phyloP scores from a whole-genome alignment of 2,329 filamentous ascomycete species.

The Epichloe gansuensis region DNA sequence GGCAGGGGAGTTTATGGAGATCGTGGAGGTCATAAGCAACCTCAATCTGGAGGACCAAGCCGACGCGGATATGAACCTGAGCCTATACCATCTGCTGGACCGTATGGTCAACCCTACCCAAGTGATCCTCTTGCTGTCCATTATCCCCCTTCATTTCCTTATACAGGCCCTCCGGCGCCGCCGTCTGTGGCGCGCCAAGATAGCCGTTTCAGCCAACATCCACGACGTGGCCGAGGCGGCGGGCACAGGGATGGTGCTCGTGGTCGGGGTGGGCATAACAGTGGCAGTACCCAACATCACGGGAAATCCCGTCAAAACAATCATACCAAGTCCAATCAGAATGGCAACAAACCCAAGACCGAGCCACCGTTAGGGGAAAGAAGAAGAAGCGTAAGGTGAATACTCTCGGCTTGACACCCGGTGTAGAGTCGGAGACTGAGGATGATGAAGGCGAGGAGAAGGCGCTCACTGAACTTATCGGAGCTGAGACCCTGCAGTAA shows the following conservation, averaged over 20 bases:
- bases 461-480: conserved; percentile 42
- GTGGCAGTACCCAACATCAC: conserved; percentile 21
- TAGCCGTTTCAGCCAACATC: conserved; percentile 22
- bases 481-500: conserved; percentile 43
- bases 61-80: conserved; percentile 26
- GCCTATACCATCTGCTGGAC: conserved; percentile 18
- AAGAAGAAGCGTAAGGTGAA: conserved; percentile 64
- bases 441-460: conserved; percentile 64
- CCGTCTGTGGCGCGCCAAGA: conserved; percentile 22
- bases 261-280: conserved; percentile 26
- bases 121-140: conserved; percentile 27
- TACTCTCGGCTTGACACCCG: conserved; percentile 58
- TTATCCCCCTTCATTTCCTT: conserved; percentile 24
- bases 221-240: conserved; percentile 23
- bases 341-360: conserved; percentile 15
- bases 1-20: conserved; percentile 35
- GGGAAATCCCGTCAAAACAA: conserved; percentile 29
- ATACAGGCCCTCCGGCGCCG: conserved; percentile 27
- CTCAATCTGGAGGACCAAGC: conserved; percentile 18
- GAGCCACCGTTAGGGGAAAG: conserved; percentile 40
- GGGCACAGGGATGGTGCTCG: conserved; percentile 26
- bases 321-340: conserved; percentile 12
- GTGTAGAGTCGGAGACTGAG: conserved; percentile 50
- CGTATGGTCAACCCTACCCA: conserved; percentile 28
- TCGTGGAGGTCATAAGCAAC: conserved; percentile 26